These are phyloP conservation scores for Tricharina praecox DNA, from an alignment of 495 filamentous ascomycete species.

Conservation along the genomic window DNA sequence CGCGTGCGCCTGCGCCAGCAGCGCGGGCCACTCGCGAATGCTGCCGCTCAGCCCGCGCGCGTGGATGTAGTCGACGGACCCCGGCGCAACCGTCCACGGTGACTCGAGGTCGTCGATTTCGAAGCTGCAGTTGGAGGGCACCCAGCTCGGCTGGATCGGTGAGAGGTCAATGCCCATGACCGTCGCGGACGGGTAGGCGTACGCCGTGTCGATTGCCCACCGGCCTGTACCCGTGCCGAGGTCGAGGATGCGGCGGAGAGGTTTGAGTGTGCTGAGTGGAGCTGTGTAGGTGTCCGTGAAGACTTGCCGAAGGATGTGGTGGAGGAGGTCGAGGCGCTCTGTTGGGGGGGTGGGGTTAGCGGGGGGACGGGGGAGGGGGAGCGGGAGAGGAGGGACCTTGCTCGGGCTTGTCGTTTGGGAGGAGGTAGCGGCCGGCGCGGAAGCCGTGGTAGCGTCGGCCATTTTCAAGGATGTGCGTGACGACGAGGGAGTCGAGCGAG, in stretches of 20 bases:
- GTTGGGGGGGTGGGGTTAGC: background rate
- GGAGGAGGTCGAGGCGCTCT: constrained; percentile 37
- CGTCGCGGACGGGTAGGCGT: constrained; percentile 30
- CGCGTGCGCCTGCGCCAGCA: constrained; percentile 19
- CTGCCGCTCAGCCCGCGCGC: constrained; percentile 29
- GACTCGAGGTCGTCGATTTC: constrained; percentile 44
- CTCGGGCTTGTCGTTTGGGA: constrained; percentile 51
- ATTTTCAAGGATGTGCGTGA: constrained; percentile 32
- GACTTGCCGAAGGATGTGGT: constrained; percentile 39
- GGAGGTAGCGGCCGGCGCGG: constrained; percentile 43
- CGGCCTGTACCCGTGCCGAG: constrained; percentile 23
- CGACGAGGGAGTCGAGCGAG: background rate
- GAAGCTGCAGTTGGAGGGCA: constrained; percentile 45
- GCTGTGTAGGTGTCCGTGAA: constrained; percentile 14
- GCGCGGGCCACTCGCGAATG: constrained; percentile 39
- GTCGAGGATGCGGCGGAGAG: constrained; percentile 10
- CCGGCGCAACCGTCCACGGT: constrained; percentile 25
- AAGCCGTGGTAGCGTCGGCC: constrained; percentile 50
- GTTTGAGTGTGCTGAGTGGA: background rate
- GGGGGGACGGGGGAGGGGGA: background rate
- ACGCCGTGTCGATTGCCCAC: constrained; percentile 37
- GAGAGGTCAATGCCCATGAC: constrained; percentile 46
- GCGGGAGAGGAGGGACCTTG: constrained; percentile 29
- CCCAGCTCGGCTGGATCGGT: constrained; percentile 44
- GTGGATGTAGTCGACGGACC: constrained; percentile 30